Evolutionary conservation across 352 stramenopile genomes (phyloP).

Genomic region (Globisporangium perplexum): DNA sequence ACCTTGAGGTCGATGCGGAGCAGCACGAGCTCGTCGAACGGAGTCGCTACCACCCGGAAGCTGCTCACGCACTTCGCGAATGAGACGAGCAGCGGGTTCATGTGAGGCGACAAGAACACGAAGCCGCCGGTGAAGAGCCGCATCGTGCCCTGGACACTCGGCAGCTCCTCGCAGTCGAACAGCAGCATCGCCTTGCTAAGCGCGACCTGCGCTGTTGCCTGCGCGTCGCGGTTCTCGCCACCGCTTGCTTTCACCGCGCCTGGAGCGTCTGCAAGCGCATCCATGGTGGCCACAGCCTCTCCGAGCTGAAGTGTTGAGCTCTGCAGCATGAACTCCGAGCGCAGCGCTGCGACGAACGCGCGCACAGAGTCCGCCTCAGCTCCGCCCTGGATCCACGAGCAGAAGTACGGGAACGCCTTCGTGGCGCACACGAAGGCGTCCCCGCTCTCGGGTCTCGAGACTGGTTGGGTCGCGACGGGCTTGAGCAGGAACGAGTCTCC

Average conservation of each 20-base stretch:
- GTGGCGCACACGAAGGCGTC: conserved; percentile 39
- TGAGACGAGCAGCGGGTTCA: conserved; percentile 60
- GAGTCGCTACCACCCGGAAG: conserved; percentile 40
- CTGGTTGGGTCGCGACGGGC: neutral
- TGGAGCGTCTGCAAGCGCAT: conserved; percentile 19
- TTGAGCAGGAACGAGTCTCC: conserved; percentile 50
- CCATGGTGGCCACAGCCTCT: conserved; percentile 26
- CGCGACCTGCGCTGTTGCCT: conserved; percentile 6
- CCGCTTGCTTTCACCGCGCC: neutral
- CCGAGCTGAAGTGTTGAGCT: conserved; percentile 41
- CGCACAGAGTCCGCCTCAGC: conserved; percentile 38
- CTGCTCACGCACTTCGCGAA: conserved; percentile 49
- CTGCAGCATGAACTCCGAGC: conserved; percentile 67
- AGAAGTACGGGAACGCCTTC: conserved; percentile 51
- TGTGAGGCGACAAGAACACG: conserved; percentile 44
- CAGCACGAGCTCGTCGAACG: conserved; percentile 61
- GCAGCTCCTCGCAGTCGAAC: conserved; percentile 36
- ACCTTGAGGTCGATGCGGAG: conserved; percentile 46
- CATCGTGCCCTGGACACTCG: conserved; percentile 41
- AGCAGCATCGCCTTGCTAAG: conserved; percentile 38
- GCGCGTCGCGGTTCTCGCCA: neutral
- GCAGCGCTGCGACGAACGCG: conserved; percentile 30
- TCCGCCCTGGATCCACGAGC: conserved; percentile 50
- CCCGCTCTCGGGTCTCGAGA: neutral
- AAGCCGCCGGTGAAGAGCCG: conserved; percentile 51